A percentile compares a stretch with the other conserved stretches of the same genome.
Conservation (phyloP, 2,329 filamentous ascomycete genomes). For the Chaetomiaceae sp. region DNA sequence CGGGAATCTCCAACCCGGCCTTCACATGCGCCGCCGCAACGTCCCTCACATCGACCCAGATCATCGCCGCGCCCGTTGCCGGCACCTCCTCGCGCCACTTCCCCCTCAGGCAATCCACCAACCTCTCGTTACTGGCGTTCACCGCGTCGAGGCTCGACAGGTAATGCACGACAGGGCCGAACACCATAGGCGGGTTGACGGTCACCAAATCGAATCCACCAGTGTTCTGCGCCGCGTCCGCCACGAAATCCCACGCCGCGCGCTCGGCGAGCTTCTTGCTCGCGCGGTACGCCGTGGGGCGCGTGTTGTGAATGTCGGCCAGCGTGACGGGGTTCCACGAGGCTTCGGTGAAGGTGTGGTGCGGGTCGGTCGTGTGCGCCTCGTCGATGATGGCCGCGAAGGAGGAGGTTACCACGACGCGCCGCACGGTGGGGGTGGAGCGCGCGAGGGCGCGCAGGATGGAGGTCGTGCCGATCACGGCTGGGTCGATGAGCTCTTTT, state of each 20-base stretch:
- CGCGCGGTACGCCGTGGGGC: conserved; percentile 44
- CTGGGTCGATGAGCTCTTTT: conserved; percentile 52
- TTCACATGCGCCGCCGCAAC: conserved; percentile 47
- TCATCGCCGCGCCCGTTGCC: conserved; percentile 33
- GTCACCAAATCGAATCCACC: conserved; percentile 47
- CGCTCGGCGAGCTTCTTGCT: conserved; percentile 50
- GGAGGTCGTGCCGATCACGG: conserved; percentile 56
- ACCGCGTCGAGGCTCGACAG: conserved; percentile 39
- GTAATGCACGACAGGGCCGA: conserved; percentile 47
- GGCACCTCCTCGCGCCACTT: conserved; percentile 42
- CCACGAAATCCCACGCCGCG: conserved; percentile 48
- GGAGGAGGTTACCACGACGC: conserved; percentile 59
- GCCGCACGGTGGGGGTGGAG: conserved; percentile 54
- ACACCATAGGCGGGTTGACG: conserved; percentile 50
- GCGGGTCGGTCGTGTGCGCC: conserved; percentile 32
- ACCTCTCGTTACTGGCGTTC: conserved; percentile 49
- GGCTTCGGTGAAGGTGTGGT: conserved; percentile 39
- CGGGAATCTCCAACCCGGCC: conserved; percentile 42
- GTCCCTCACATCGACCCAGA: conserved; percentile 54
- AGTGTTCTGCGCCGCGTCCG: conserved; percentile 27
- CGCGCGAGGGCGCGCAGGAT: conserved; percentile 65
- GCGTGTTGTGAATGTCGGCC: conserved; percentile 36
- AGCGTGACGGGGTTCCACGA: conserved; percentile 50
- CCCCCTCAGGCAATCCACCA: conserved; percentile 46
- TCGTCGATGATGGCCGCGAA: conserved; percentile 47